A percentile compares a stretch with the other conserved stretches of the same genome.
These are phyloP conservation scores for Solanum piurae DNA, from an alignment of 257 asterid species.

Conservation along the genomic window DNA sequence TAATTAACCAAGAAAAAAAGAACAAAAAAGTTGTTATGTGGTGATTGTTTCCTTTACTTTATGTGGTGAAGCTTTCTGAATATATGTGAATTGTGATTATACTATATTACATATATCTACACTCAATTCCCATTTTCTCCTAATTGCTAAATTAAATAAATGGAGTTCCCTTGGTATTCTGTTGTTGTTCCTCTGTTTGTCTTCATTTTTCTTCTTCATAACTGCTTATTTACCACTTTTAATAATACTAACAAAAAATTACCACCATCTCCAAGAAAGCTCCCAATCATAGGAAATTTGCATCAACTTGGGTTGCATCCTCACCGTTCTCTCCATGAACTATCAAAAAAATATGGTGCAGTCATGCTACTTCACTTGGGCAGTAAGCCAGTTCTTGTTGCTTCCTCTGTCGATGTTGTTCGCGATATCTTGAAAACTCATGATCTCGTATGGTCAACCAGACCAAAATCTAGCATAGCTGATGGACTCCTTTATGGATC, in stretches of 20 bases:
- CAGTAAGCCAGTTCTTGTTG: slow-evolving; percentile 5
- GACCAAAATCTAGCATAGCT: slow-evolving; percentile 1
- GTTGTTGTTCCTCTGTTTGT: neutral
- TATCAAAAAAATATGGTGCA: slow-evolving; percentile 24
- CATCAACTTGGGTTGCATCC: slow-evolving; percentile 21
- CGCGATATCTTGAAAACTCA: slow-evolving; percentile 36
- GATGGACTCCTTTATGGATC: neutral
- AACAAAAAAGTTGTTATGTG: neutral
- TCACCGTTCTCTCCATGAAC: slow-evolving; percentile 15
- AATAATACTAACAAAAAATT: neutral
- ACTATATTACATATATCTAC: neutral
- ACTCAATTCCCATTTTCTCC: neutral
- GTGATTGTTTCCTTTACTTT: neutral
- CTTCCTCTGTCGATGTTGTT: slow-evolving; percentile 24
- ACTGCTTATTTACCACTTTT: neutral
- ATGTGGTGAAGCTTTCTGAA: neutral
- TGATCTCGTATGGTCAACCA: slow-evolving; percentile 14
- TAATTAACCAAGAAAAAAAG: neutral
- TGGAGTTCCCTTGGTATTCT: neutral
- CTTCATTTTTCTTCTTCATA: neutral
- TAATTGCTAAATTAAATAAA: neutral
- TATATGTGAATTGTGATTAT: neutral
- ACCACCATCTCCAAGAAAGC: slow-evolving; percentile 37
- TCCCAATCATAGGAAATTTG: slow-evolving; percentile 37
- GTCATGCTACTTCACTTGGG: slow-evolving; percentile 37